Conservation (phyloP, 108 stramenopile genomes). For the Aurantiochytrium sp. region DNA sequence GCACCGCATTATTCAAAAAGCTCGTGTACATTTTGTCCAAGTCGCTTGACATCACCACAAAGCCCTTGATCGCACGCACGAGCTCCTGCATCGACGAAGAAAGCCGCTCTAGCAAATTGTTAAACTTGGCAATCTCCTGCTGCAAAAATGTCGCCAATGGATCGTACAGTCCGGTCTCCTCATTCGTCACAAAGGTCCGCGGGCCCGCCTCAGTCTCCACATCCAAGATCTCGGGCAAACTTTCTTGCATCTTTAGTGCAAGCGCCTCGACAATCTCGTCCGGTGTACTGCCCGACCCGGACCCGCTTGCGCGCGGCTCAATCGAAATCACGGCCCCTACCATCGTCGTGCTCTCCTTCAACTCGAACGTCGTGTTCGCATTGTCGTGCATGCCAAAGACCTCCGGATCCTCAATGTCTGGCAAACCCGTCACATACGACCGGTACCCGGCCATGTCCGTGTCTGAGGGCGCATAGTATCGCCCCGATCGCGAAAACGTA, state of each 20-base stretch:
- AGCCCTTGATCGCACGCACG: constrained; percentile 38
- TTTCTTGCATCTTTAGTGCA: background rate
- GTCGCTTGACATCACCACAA: constrained; percentile 52
- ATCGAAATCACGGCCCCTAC: background rate
- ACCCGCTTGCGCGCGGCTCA: constrained; percentile 34
- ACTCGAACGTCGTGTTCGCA: constrained; percentile 31
- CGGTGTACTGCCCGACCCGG: background rate
- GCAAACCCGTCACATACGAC: constrained; percentile 21
- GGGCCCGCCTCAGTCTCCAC: background rate
- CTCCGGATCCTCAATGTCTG: constrained; percentile 31
- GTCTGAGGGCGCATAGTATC: constrained; percentile 41
- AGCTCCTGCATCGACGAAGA: constrained; percentile 32
- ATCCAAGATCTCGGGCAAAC: background rate
- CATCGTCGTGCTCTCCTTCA: background rate
- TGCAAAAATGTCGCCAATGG: constrained; percentile 53
- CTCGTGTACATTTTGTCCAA: constrained; percentile 39
- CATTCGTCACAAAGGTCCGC: background rate
- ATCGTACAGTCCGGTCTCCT: constrained; percentile 35
- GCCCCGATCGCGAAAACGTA: constrained; percentile 39
- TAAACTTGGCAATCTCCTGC: constrained; percentile 55
- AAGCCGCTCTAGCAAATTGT: constrained; percentile 40
- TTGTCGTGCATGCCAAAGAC: constrained; percentile 59
- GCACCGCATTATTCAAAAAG: constrained; percentile 41
- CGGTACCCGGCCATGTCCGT: background rate
- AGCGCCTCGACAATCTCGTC: background rate